Evolutionary conservation across 495 filamentous ascomycete species (phyloP), one percentile per base, ranked within the genome.

Genomic region (Lepidopterella palustris): DNA sequence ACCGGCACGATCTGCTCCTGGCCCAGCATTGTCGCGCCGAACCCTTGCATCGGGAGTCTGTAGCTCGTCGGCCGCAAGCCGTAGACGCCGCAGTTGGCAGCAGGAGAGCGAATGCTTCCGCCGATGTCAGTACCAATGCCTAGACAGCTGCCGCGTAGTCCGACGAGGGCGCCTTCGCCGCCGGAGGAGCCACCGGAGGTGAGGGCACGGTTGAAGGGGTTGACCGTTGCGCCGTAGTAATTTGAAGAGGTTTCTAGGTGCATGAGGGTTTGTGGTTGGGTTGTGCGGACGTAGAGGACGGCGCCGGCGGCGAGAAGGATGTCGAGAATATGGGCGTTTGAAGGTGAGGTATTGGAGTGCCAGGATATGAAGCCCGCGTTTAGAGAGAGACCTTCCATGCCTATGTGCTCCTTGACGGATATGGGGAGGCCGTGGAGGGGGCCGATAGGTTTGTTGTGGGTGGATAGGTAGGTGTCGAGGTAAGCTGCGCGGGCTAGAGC

Each of bases 341-440:
- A 68, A 0, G 69, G 53, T 0, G 70, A 68, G 0, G 72, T 63
- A 10, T 59, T 65, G 27, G 73, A 77, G 18, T 77, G 72, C 76
- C 76, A 82, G 5, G 66, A 29, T 2, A 79, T 70, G 60, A 74
- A 83, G 10, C 75, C 78, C 0, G 70, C 77, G 63, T 81, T 79
- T 3, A 71, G 29, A 53, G 76, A 76, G 6, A 81, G 70, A 3
- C 78, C 83, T 62, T 82, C 75, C 25, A 89, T 78, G 26, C 75
- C 75, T 54, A 87, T 76, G 55, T 82, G 76, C 67, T 88, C 86
- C 69, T 89, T 89, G 9, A 87, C 76, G 23, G 79, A 83, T 24
- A 88, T 82, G 0, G 86, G 86, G 6, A 89, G 59, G 18, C 86
- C 86, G 58, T 89, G 86, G 0, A 89, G 71, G 3, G 84, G 85